Conservation (phyloP, 2,329 filamentous ascomycete genomes). For the Penicillium sp. region DNA sequence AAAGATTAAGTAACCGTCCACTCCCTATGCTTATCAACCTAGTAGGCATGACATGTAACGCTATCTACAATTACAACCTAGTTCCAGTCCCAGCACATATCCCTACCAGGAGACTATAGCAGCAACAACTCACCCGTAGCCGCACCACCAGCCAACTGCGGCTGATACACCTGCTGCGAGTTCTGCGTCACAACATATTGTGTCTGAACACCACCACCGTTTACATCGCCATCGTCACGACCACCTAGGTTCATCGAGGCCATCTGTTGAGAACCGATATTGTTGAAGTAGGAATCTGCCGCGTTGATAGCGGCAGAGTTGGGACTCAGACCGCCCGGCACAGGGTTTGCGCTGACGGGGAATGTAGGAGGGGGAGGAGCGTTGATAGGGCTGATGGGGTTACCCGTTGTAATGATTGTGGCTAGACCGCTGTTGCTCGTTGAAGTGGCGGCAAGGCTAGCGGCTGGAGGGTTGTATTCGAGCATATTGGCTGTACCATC, state of each 20-base stretch:
- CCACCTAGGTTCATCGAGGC: conserved; percentile 68
- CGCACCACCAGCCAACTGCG: conserved; percentile 61
- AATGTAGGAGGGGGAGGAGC: conserved; percentile 26
- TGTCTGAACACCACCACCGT: conserved; percentile 55
- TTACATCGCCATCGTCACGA: conserved; percentile 64
- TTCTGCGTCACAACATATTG: conserved; percentile 78
- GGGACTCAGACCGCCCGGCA: conserved; percentile 68
- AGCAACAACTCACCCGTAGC: conserved; percentile 72
- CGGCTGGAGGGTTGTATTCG: conserved; percentile 38
- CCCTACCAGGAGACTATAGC: conserved; percentile 46
- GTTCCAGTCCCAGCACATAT: background rate
- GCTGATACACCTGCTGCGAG: conserved; percentile 73
- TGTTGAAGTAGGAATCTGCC: conserved; percentile 86
- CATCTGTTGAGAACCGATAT: conserved; percentile 72
- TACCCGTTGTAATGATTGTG: conserved; percentile 32
- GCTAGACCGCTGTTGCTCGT: conserved; percentile 28
- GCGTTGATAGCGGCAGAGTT: conserved; percentile 72
- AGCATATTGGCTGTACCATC: conserved; percentile 29
- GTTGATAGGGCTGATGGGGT: conserved; percentile 30
- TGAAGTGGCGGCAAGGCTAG: conserved; percentile 28
- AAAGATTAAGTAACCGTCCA: conserved; percentile 2
- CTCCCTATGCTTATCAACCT: conserved; percentile 8
- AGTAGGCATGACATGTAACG: conserved; percentile 6
- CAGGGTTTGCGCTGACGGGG: conserved; percentile 65
- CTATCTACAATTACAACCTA: conserved; percentile 20